Percentiles rank a stretch among this genome's conserved stretches.
These are phyloP conservation scores for Fusarium ambrosium DNA, from an alignment of 2,329 filamentous ascomycete species.

Conservation along the genomic window DNA sequence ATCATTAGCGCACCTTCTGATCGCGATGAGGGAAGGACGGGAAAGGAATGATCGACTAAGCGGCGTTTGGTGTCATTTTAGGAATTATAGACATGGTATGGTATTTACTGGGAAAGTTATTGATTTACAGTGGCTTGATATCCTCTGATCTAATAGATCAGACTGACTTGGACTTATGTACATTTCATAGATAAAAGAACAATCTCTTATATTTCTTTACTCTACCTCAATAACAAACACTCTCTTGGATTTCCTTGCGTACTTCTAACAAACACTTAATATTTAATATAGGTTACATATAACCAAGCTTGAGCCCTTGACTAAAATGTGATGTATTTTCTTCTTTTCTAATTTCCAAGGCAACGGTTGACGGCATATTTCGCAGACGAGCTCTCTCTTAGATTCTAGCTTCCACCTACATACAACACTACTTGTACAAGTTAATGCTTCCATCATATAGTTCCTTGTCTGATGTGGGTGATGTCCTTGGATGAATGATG, in stretches of 20 bases:
- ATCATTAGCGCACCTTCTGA: neutral
- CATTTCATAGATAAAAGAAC: neutral
- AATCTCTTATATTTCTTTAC: neutral
- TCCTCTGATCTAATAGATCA: neutral
- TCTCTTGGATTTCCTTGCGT: neutral
- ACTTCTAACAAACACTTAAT: neutral
- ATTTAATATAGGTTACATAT: conserved; percentile 2
- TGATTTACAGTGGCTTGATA: neutral
- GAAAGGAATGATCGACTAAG: neutral
- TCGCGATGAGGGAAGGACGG: neutral
- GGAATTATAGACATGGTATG: neutral
- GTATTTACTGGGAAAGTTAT: neutral
- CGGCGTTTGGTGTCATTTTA: neutral
- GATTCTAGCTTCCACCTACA: too few species aligned
- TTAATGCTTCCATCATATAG: too few species aligned
- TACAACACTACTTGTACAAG: too few species aligned
- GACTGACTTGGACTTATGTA: neutral
- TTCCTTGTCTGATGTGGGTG: too few species aligned
- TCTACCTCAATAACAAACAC: neutral
- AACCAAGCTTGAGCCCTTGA: neutral
- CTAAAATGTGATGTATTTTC: neutral
- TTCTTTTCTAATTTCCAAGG: too few species aligned
- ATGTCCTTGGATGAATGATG: too few species aligned
- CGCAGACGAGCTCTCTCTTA: neutral
- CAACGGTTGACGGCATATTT: neutral